Evolutionary conservation across 116 monocot genomes (phyloP), one percentile per base, ranked within the genome.

Genomic region (Posidonia oceanica): DNA sequence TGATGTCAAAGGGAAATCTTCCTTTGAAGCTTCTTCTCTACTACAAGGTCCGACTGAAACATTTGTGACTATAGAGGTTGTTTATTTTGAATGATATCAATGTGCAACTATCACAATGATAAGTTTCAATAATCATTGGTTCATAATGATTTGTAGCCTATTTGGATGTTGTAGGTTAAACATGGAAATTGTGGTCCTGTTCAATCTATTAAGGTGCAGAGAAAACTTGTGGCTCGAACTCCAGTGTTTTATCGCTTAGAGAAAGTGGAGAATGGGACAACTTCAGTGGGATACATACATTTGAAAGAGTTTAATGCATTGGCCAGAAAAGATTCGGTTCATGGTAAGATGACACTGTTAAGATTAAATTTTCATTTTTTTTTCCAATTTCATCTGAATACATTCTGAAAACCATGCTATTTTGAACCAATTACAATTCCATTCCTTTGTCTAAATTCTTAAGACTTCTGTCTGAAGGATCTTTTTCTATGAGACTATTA

Each of bases 301-400:
- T 80, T 96, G 63, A 96, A 91, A 75, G 96, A 96, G 66, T 96
- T 96, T 80, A 96, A 96, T 87, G 88, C 96, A 69, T 77, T 88
- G 78, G 96, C 96, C 21, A 91, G 76, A 74, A 96, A 88, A 75
- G 96, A 96, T 78, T 75, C 91, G 72, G 75, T 91, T 56, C 88
- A 59, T 52, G 57, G 15, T 44, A 44, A 44, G 44, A 10, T 44
- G 44, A 44, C 10, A 10, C 10, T 44, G 44, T 44, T 10, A n/a
- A 4, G 44, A 44, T 44, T 44, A 44, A 44, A 7, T 44, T 44
- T 44, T 44, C 5, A 10, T 44, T 44, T 44, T 44, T 44, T 10
- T 10, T 0, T 44, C 44, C 44, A 44, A 44, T 44, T 44, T 44
- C 4, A 44, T 44, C 44, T 4, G 44, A 44, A 7, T 7, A 44